Evolutionary conservation across 78 protist genomes (phyloP).

Genomic region (Dictyostelium capitatum): DNA sequence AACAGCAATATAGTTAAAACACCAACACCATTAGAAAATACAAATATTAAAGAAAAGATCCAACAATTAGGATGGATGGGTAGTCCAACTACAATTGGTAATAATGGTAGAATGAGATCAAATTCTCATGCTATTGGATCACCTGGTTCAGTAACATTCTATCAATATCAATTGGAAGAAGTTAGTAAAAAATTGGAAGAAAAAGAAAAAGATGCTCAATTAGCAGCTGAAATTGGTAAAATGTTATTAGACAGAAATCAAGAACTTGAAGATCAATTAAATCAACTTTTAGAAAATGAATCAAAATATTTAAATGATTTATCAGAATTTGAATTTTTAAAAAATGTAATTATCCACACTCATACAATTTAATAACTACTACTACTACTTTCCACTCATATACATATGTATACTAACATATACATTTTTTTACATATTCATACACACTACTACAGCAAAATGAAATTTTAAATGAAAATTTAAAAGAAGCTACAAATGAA

Average conservation of each 20-base stretch:
- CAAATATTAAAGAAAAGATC: slow-evolving; percentile 6
- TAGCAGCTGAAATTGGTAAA: slow-evolving; percentile 83
- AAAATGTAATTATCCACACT: slow-evolving; percentile 14
- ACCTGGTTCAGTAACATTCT: neutral
- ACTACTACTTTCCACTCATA: too few species aligned
- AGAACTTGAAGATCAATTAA: slow-evolving; percentile 55
- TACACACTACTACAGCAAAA: slow-evolving; percentile 40
- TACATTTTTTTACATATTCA: too few species aligned
- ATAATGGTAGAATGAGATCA: slow-evolving; percentile 39
- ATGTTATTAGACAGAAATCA: slow-evolving; percentile 70
- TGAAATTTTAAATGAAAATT: slow-evolving; percentile 32
- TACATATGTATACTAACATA: too few species aligned
- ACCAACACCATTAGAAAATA: slow-evolving; percentile 11
- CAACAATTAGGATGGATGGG: slow-evolving; percentile 69
- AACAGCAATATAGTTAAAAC: neutral
- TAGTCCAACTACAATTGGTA: neutral
- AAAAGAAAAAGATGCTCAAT: slow-evolving; percentile 70
- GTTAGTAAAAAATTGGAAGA: slow-evolving; percentile 43
- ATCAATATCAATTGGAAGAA: slow-evolving; percentile 33
- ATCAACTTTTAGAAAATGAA: slow-evolving; percentile 9
- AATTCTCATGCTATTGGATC: slow-evolving; percentile 64
- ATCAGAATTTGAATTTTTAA: slow-evolving; percentile 24
- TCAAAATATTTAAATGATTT: slow-evolving; percentile 20
- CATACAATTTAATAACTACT: neutral
- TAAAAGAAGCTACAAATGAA: slow-evolving; percentile 58